phyloP scores from a whole-genome alignment of 75 land plant genomes.

The Azolla pinnata region DNA sequence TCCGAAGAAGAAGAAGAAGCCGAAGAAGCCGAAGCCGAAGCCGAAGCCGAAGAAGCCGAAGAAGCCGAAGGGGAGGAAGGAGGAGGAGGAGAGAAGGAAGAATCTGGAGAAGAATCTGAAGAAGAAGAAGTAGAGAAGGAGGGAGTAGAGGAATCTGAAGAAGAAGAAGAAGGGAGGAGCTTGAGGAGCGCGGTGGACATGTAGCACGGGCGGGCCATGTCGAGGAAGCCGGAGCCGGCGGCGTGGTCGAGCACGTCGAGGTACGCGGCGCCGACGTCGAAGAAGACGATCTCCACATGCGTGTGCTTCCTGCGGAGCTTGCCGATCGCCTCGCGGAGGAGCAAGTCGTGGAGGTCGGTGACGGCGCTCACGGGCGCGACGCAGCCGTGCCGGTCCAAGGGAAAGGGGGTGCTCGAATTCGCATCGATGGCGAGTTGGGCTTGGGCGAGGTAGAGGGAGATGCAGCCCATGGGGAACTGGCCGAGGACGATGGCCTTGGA shows the following conservation, averaged over 20 bases:
- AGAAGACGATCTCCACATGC: background rate
- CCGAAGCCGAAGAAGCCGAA: too few relatives aligned
- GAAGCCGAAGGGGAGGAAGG: too few relatives aligned
- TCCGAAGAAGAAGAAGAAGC: too few relatives aligned
- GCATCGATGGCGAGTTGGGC: background rate
- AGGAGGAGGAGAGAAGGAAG: too few relatives aligned
- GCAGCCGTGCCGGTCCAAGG: background rate
- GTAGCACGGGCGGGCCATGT: too few relatives aligned
- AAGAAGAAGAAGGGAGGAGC: too few relatives aligned
- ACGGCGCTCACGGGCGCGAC: background rate
- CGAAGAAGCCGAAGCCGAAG: too few relatives aligned
- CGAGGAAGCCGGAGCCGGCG: background rate
- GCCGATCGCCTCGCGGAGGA: background rate
- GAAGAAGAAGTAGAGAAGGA: too few relatives aligned
- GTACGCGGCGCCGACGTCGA: background rate
- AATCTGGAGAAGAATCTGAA: too few relatives aligned
- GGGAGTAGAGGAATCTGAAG: too few relatives aligned
- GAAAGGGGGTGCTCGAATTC: too few relatives aligned
- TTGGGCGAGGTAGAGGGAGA: background rate
- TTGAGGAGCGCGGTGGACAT: too few relatives aligned
- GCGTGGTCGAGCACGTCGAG: background rate
- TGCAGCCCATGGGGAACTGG: slow-evolving; percentile 1
- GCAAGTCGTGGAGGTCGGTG: background rate
- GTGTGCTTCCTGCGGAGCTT: background rate
- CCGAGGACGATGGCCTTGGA: background rate